Evolutionary conservation across 345 rosid genomes (phyloP).

Genomic region (Salix viminalis): DNA sequence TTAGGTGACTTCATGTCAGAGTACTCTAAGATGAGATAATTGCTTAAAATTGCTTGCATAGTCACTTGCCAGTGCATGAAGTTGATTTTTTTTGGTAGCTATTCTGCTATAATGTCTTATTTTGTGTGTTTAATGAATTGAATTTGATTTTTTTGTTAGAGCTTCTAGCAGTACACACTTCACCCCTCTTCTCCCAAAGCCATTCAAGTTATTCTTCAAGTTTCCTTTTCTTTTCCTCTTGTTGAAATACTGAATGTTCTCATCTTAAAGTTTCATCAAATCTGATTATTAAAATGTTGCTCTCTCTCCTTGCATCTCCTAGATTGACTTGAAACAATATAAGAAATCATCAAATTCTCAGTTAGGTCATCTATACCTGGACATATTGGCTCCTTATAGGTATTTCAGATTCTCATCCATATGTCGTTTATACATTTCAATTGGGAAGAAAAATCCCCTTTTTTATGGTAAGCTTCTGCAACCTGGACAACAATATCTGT

Average conservation of each 20-base stretch:
- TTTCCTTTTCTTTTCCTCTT: neutral
- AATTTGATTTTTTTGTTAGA: neutral
- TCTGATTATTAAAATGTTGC: neutral
- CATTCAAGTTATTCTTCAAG: neutral
- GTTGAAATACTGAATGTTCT: neutral
- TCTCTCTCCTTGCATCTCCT: neutral
- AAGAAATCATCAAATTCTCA: too few species aligned
- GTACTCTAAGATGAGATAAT: neutral
- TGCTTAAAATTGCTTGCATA: neutral
- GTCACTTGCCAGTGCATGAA: neutral
- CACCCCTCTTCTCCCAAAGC: neutral
- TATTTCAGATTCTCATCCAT: neutral
- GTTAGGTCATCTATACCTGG: too few species aligned
- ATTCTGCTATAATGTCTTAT: neutral
- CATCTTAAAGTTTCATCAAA: neutral
- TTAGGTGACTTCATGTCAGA: neutral
- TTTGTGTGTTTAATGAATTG: neutral
- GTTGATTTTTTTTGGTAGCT: neutral
- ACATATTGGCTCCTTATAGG: neutral
- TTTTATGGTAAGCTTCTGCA: neutral
- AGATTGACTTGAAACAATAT: too few species aligned
- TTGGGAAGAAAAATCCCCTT: neutral
- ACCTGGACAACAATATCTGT: neutral
- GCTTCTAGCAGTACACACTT: neutral
- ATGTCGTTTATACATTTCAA: neutral